Conservation (phyloP, 2,329 filamentous ascomycete species). For the Alternaria rosae region DNA sequence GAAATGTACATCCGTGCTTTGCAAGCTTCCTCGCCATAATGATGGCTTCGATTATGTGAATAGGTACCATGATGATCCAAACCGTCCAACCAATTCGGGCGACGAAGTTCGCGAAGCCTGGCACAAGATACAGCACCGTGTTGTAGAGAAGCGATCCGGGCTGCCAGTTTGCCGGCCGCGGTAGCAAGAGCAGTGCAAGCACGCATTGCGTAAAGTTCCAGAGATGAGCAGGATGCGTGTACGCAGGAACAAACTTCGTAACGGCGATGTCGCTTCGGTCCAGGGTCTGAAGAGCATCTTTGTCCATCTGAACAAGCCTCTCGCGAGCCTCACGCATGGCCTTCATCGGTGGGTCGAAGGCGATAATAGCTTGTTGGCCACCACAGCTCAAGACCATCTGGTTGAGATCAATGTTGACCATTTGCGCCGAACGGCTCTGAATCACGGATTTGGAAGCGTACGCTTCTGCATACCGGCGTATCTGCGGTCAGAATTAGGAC, state of each 20-base stretch:
- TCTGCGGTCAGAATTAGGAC: slow-evolving; percentile 39
- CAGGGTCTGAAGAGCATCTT: slow-evolving; percentile 65
- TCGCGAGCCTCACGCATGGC: slow-evolving; percentile 71
- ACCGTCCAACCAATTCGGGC: slow-evolving; percentile 67
- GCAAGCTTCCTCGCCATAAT: slow-evolving; percentile 57
- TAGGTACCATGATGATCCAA: slow-evolving; percentile 64
- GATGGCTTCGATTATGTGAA: slow-evolving; percentile 72
- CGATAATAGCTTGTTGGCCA: slow-evolving; percentile 60
- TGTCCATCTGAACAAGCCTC: slow-evolving; percentile 76
- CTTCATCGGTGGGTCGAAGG: slow-evolving; percentile 74
- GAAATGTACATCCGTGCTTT: slow-evolving; percentile 60
- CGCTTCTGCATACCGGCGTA: slow-evolving; percentile 79
- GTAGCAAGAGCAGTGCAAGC: slow-evolving; percentile 40
- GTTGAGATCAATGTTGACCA: slow-evolving; percentile 71
- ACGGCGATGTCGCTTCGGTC: slow-evolving; percentile 66
- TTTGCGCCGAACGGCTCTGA: slow-evolving; percentile 64
- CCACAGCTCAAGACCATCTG: slow-evolving; percentile 67
- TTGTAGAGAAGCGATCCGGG: slow-evolving; percentile 46
- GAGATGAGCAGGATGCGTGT: slow-evolving; percentile 56
- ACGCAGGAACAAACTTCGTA: slow-evolving; percentile 60
- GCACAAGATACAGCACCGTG: slow-evolving; percentile 56
- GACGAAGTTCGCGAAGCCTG: slow-evolving; percentile 66
- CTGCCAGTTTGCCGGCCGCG: slow-evolving; percentile 39
- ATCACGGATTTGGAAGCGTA: slow-evolving; percentile 66
- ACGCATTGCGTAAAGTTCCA: slow-evolving; percentile 60